Evolutionary conservation across 371 early-diverging fungal species (phyloP), one percentile per base, ranked within the genome.

Genomic region (Mortierella sp.): DNA sequence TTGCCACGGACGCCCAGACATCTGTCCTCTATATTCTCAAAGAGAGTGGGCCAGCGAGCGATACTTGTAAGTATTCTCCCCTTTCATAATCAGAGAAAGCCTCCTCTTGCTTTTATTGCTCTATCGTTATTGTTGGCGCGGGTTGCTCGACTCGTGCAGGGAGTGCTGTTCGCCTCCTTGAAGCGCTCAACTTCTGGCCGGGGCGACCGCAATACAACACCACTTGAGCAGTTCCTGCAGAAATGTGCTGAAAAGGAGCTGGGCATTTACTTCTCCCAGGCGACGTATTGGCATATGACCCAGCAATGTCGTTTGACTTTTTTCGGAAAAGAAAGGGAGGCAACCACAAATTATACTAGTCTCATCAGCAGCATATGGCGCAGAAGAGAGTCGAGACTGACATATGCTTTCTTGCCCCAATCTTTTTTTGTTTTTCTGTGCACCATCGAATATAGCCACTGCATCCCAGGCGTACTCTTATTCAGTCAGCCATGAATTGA

Each of bases 1-100:
- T 96, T 85, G 91, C 93, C 21, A 89, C 85, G 62, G 97, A 97
- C 73, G 82, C 91, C 2, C 89, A 89, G 60, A 81, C 88, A 7
- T 91, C 91, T 7, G 95, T 91, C 5, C 84, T 96, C 45, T 94
- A 93, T 74, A 87, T 96, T 55, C 76, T 93, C 52, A 96, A 95
- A 76, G 95, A 94, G 77, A 81, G 86, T 44, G 91, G 87, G 50
- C 87, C 85, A n/a, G 84, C 75, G 7, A 84, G 82, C 45, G 85
- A 87, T 63, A 86, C 46, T n/a, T 70, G 75, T 76, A 76, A 71
- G 76, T 21, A 46, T 14, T 37, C 37, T 9, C 37, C 9, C 37
- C 37, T 37, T 37, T 9, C 37, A 52, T 12, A 25, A 14, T 23
- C 21, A 1, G 12, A 23, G n/a, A 18, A 23, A 53, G 15, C 26